Percentiles rank a stretch among this genome's conserved stretches.
phyloP scores from a whole-genome alignment of 2,329 filamentous ascomycete species.

The Whalleya microplaca region DNA sequence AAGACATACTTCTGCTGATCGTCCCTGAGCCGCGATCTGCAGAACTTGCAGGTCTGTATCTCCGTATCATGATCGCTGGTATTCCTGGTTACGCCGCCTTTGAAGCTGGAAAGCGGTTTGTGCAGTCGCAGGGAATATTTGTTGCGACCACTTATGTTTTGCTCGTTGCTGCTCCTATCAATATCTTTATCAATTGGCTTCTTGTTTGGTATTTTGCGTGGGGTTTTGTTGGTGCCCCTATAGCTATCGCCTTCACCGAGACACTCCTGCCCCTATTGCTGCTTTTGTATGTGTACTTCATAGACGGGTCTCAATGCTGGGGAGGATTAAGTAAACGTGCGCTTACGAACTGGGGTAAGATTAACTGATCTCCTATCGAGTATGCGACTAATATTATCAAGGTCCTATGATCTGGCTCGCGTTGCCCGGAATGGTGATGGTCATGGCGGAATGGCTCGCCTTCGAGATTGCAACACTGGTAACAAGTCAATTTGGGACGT shows the following conservation, averaged over 20 bases:
- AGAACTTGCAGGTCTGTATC: slow-evolving; percentile 71
- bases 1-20: slow-evolving; percentile 64
- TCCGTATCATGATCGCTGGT: slow-evolving; percentile 70
- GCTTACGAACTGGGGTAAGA: slow-evolving; percentile 69
- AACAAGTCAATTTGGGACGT: slow-evolving; percentile 77
- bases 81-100: slow-evolving; percentile 78
- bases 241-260: slow-evolving; percentile 76
- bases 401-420: slow-evolving; percentile 83
- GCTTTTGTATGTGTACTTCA: slow-evolving; percentile 72
- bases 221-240: slow-evolving; percentile 78
- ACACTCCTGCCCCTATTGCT: slow-evolving; percentile 74
- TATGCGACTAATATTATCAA: slow-evolving; percentile 22
- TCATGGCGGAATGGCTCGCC: slow-evolving; percentile 89
- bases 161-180: slow-evolving; percentile 74
- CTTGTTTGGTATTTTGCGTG: slow-evolving; percentile 73
- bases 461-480: slow-evolving; percentile 91
- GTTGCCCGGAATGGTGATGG: slow-evolving; percentile 88
- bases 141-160: slow-evolving; percentile 79
- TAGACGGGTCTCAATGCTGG: slow-evolving; percentile 78
- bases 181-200: slow-evolving; percentile 77
- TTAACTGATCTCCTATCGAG: background rate
- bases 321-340: slow-evolving; percentile 74
- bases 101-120: slow-evolving; percentile 77
- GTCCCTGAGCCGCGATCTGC: slow-evolving; percentile 75
- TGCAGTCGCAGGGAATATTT: slow-evolving; percentile 83